These are phyloP conservation scores for Forsythia viridissima DNA, from an alignment of 257 asterid genomes.

Conservation along the genomic window DNA sequence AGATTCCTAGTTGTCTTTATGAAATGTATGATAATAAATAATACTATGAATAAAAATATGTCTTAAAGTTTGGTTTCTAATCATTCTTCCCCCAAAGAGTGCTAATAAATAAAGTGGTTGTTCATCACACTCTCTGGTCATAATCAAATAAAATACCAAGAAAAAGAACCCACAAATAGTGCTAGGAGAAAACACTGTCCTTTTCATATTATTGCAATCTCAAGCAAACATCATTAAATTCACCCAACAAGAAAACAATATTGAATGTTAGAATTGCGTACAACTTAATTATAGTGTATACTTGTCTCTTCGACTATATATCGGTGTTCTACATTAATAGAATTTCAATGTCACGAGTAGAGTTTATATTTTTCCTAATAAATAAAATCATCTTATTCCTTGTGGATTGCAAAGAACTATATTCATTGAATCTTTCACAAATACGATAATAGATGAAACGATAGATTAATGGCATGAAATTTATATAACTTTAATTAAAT, in stretches of 20 bases:
- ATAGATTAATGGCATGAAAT: too few species aligned
- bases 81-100: conserved; percentile 58
- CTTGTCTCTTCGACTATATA: conserved; percentile 9
- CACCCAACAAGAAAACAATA: conserved; percentile 19
- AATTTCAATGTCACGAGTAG: too few species aligned
- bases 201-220: conserved; percentile 13
- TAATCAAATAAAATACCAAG: conserved; percentile 29
- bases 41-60: neutral
- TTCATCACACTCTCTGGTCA: conserved; percentile 22
- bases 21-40: conserved; percentile 14
- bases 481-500: too few species aligned
- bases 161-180: conserved; percentile 43
- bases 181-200: neutral
- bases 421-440: too few species aligned
- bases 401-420: too few species aligned
- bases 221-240: conserved; percentile 31
- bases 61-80: conserved; percentile 34
- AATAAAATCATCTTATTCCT: neutral
- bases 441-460: too few species aligned
- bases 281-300: too few species aligned
- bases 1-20: neutral
- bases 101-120: conserved; percentile 22
- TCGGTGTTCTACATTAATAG: neutral
- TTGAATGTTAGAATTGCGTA: neutral
- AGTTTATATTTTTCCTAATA: too few species aligned